Evolutionary conservation across 768 basidiomycete genomes (phyloP), one percentile per base, ranked within the genome.

Genomic region (Pluteus cervinus): DNA sequence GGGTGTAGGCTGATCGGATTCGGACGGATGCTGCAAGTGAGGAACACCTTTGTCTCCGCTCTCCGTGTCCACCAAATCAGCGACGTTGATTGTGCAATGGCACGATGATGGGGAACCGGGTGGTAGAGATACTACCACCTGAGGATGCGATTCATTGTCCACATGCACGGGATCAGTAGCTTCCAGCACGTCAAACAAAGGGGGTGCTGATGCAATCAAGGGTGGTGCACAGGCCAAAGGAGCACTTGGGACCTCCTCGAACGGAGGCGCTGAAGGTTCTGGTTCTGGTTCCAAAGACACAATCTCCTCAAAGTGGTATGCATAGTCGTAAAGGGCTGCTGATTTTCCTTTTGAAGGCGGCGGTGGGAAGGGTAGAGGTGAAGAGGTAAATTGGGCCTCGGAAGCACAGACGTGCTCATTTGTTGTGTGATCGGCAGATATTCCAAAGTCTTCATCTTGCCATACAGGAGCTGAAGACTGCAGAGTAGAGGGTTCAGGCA

Each of bases 401-500:
- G 14, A 18, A 12, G 12, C 6, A 42, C 23, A 43, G 24, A 28
- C 23, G 40, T 25, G 37, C 39, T 34, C 29, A 40, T 22, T 16
- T 37, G 30, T 43, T 15, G 45, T 48, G 9, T 40, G 24, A 29
- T 37, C 23, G 25, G 49, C 16, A 29, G 53, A 39, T 10, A 29
- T 32, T 7, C 42, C 54, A 33, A 67, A 59, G 17, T 63, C 61
- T 24, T 76, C 70, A 40, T 79, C 76, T 29, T 68, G 56, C 73
- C 71, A 79, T 25, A 60, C 62, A 7, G 78, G 78, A 17, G 61
- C 78, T 36, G 73, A 76, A 4, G n/a, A 65, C 55, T 31, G 55
- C 47, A 5, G 47, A 42, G 39, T 38, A 1, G 56, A 38, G 9
- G 52, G 36, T 33, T 47, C n/a, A n/a, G n/a, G n/a, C 39, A 18